Evolutionary conservation across 768 basidiomycete genomes (phyloP).

Genomic region (Podaxis rugospora): DNA sequence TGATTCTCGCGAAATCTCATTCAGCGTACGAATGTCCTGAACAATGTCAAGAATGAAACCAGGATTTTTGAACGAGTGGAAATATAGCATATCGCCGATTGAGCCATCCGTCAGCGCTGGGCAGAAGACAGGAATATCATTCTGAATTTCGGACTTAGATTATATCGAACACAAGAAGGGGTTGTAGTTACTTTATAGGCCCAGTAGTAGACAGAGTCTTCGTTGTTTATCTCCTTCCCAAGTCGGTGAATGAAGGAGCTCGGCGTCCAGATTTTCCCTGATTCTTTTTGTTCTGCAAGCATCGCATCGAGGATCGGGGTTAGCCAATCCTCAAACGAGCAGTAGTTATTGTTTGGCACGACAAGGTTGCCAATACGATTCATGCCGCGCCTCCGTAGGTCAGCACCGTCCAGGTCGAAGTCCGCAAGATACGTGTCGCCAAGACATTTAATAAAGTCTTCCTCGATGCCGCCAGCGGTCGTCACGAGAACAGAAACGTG

Average conservation of each 20-base stretch:
- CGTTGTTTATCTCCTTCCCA: constrained; percentile 97
- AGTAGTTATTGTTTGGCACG: constrained; percentile 98
- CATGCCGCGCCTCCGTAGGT: constrained; percentile 83
- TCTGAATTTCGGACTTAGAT: constrained; percentile 47
- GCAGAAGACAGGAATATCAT: constrained; percentile 97
- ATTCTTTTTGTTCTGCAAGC: constrained; percentile 80
- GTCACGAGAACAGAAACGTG: constrained; percentile 90
- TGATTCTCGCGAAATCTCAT: constrained; percentile 83
- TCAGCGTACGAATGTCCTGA: constrained; percentile 85
- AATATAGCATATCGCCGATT: constrained; percentile 98
- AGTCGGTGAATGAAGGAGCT: constrained; percentile 87
- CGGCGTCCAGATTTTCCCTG: constrained; percentile 81
- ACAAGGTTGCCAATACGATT: constrained; percentile 96
- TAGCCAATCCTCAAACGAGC: constrained; percentile 99
- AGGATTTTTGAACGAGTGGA: constrained; percentile 89
- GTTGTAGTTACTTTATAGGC: constrained; percentile 84
- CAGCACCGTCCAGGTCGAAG: constrained; percentile 88
- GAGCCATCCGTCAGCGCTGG: constrained; percentile 98
- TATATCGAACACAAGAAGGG: constrained; percentile 12
- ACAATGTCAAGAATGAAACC: constrained; percentile 92
- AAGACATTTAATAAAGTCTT: constrained; percentile 98
- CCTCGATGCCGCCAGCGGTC: constrained; percentile 97
- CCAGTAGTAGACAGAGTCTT: constrained; percentile 99
- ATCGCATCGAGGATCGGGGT: constrained; percentile 87
- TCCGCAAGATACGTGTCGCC: constrained; percentile 95